A percentile compares a stretch with the other conserved stretches of the same genome.
Conservation (phyloP, 192 early-diverging fungal species). For the Coemansia interrupta region DNA sequence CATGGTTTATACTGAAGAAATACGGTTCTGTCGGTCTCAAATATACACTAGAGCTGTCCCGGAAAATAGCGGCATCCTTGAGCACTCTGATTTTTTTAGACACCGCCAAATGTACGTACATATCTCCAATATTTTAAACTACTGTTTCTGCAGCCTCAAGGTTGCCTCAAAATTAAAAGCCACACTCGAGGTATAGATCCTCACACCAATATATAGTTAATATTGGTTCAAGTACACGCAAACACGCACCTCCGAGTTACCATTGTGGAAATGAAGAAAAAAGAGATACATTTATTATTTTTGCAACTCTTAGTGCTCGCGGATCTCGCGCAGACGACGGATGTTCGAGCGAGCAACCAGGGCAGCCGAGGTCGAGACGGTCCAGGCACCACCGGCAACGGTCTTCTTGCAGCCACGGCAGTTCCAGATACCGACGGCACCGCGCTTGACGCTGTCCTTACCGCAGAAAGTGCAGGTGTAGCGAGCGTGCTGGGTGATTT, state of each 20-base stretch:
- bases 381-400: slow-evolving; percentile 97
- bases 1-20: too few relatives aligned
- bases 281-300: neutral
- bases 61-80: too few relatives aligned
- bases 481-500: slow-evolving; percentile 98
- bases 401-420: slow-evolving; percentile 93
- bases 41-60: too few relatives aligned
- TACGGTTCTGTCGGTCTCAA: too few relatives aligned
- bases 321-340: slow-evolving; percentile 95
- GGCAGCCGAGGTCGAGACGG: slow-evolving; percentile 78
- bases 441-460: slow-evolving; percentile 92
- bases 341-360: slow-evolving; percentile 88
- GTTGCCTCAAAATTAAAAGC: too few relatives aligned
- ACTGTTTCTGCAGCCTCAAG: neutral
- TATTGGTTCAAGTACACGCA: neutral
- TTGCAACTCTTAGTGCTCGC: slow-evolving; percentile 69
- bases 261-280: slow-evolving; percentile 2
- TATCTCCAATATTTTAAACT: too few relatives aligned
- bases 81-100: too few relatives aligned
- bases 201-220: neutral
- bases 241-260: neutral
- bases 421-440: slow-evolving; percentile 98
- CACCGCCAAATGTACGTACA: too few relatives aligned
- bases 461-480: slow-evolving; percentile 99
- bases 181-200: neutral